Conservation (phyloP, 2,329 filamentous ascomycete species). For the Fusarium luffae region DNA sequence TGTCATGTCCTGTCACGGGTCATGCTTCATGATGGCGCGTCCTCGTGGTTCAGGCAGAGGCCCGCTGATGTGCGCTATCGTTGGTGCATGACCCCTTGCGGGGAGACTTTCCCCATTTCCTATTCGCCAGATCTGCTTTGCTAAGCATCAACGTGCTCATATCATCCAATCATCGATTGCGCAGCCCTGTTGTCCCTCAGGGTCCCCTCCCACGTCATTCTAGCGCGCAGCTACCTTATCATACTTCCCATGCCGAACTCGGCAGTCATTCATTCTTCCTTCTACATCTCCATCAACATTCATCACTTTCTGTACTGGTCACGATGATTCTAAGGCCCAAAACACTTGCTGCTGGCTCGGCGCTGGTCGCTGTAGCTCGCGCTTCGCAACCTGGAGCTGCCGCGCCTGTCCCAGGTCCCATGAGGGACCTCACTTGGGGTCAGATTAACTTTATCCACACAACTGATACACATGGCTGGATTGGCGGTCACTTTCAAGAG, state of each 20-base stretch:
- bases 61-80: constrained; percentile 32
- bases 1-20: constrained; percentile 14
- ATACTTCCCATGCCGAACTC: constrained; percentile 28
- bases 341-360: constrained; percentile 41
- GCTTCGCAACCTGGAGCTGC: constrained; percentile 82
- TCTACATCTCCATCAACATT: constrained; percentile 18
- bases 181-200: constrained; percentile 14
- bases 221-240: constrained; percentile 32
- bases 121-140: constrained; percentile 4
- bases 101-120: not conserved
- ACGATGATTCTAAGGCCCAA: constrained; percentile 45
- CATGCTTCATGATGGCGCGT: constrained; percentile 13
- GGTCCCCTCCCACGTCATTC: constrained; percentile 37
- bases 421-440: constrained; percentile 89
- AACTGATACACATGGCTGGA: constrained; percentile 96
- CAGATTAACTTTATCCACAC: constrained; percentile 98
- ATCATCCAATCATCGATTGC: constrained; percentile 18
- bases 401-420: constrained; percentile 79
- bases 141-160: not conserved
- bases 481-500: constrained; percentile 93
- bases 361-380: constrained; percentile 53
- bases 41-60: constrained; percentile 32
- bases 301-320: not conserved
- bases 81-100: constrained; percentile 34
- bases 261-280: constrained; percentile 12